Evolutionary conservation across 2,329 filamentous ascomycete genomes (phyloP).

Genomic region (Hirsutella minnesotensis): DNA sequence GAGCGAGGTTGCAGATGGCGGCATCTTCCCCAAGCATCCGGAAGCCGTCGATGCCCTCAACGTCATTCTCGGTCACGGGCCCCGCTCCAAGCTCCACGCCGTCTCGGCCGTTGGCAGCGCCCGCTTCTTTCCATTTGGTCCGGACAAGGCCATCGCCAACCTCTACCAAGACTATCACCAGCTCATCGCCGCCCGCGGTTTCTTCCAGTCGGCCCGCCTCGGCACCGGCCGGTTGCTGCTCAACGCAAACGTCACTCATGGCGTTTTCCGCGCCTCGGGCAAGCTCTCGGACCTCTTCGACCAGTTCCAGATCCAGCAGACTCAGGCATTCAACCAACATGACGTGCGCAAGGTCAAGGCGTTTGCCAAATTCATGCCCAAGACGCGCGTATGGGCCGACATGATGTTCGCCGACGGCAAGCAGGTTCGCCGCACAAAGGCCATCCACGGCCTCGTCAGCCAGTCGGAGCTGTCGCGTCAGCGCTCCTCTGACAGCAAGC

Average conservation of each 20-base stretch:
- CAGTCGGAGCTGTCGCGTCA: slow-evolving; percentile 9
- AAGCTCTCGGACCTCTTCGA: slow-evolving; percentile 22
- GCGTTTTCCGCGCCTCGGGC: slow-evolving; percentile 34
- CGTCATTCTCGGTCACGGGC: slow-evolving; percentile 34
- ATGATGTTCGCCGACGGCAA: slow-evolving; percentile 19
- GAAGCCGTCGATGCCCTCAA: slow-evolving; percentile 39
- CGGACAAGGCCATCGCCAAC: slow-evolving; percentile 11
- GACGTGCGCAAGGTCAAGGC: slow-evolving; percentile 11
- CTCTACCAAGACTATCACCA: slow-evolving; percentile 17
- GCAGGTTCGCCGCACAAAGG: slow-evolving; percentile 15
- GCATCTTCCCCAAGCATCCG: slow-evolving; percentile 34
- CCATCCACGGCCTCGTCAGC: slow-evolving; percentile 17
- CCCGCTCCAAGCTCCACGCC: slow-evolving; percentile 22
- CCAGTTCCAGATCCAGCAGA: slow-evolving; percentile 9
- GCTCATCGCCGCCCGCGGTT: slow-evolving; percentile 36
- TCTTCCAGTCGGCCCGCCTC: slow-evolving; percentile 42
- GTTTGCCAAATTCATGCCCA: slow-evolving; percentile 25
- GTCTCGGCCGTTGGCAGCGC: slow-evolving; percentile 31
- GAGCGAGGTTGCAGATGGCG: slow-evolving; percentile 21
- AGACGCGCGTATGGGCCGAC: slow-evolving; percentile 22
- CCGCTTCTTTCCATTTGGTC: slow-evolving; percentile 34
- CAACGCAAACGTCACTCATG: slow-evolving; percentile 43
- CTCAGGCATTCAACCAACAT: background rate
- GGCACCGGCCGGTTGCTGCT: slow-evolving; percentile 41
- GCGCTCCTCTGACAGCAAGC: slow-evolving; percentile 7